Evolutionary conservation across 208 protist species (phyloP), one percentile per base, ranked within the genome.

Genomic region (Trypanosoma avium): DNA sequence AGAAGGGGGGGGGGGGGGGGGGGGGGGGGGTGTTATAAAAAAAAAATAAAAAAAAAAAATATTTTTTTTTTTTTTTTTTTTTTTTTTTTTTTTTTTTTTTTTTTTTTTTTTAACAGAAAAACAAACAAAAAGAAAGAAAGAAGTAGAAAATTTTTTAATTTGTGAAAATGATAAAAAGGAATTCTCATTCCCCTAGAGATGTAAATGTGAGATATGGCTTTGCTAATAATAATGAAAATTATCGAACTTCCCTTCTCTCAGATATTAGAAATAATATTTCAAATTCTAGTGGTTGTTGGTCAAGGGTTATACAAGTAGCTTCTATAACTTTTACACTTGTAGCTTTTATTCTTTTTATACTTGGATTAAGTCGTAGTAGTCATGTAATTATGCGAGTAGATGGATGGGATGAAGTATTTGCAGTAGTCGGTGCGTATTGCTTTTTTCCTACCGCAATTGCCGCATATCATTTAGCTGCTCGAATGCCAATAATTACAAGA

Each of bases 351-450:
- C 26, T 71, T 6, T 64, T 63, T 55, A 30, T 71, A n/a, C 27
- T 61, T 8, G 65, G 65, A 19, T 7, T 56, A n/a, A 63, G 38
- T 36, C 21, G 35, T 42, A 32, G 19, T 13, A 38, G n/a, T 38
- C 35, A 29, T 0, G 7, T 36, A 6, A 29, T 71, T 47, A 5
- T 63, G n/a, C 10, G 22, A 12, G 24, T 29, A 26, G 22, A 64
- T 26, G 54, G 65, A 8, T 71, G 65, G 65, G 56, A 71, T 45
- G 65, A 71, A 32, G 56, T 71, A 7, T 64, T 59, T 42, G 54
- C 38, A 6, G 65, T 71, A n/a, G n/a, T 56, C 19, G 65, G 65
- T 15, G 27, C 55, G 3, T 63, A 32, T 29, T 61, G 46, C 6
- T 50, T 71, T 33, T 49, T 61, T 32, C 40, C 43, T 42, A 6